These are phyloP conservation scores for Haplosporangium gracile DNA, from an alignment of 192 early-diverging fungal species.

Conservation along the genomic window DNA sequence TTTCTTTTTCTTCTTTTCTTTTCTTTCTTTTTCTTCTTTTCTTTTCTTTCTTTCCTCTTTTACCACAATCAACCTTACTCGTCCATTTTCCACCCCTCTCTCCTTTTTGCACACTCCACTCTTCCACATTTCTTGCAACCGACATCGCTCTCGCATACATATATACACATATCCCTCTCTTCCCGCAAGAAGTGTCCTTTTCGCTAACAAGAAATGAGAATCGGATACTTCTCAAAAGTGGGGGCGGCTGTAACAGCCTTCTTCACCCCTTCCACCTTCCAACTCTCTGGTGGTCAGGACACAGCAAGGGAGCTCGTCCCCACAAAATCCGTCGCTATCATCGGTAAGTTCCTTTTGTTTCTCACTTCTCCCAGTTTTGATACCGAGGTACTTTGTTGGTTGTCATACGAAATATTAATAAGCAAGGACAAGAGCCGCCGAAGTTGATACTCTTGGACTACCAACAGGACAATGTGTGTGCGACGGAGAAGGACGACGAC, in stretches of 20 bases:
- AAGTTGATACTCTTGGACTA: neutral
- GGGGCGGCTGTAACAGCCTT: constrained; percentile 43
- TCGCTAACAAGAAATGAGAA: constrained; percentile 16
- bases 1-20: too few relatives aligned
- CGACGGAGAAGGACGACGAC: neutral
- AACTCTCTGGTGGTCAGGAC: constrained; percentile 1
- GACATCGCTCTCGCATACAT: neutral
- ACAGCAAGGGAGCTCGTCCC: constrained; percentile 21
- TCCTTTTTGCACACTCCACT: neutral
- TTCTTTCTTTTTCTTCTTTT: too few relatives aligned
- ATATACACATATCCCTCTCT: too few relatives aligned
- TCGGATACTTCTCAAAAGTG: constrained; percentile 48
- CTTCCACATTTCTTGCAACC: neutral
- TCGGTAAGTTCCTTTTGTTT: constrained; percentile 34
- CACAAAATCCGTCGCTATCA: constrained; percentile 60
- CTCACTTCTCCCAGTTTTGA: neutral
- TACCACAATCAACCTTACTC: neutral
- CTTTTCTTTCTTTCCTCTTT: too few relatives aligned
- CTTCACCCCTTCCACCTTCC: constrained; percentile 22
- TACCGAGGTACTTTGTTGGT: neutral
- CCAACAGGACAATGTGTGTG: neutral
- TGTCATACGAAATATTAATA: neutral
- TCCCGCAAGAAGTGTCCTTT: neutral
- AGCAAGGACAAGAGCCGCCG: neutral
- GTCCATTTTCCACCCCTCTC: neutral